Percentiles rank a stretch among this genome's conserved stretches.
Evolutionary conservation across 257 asterid species (phyloP).

Genomic region (Nicotiana sylvestris): DNA sequence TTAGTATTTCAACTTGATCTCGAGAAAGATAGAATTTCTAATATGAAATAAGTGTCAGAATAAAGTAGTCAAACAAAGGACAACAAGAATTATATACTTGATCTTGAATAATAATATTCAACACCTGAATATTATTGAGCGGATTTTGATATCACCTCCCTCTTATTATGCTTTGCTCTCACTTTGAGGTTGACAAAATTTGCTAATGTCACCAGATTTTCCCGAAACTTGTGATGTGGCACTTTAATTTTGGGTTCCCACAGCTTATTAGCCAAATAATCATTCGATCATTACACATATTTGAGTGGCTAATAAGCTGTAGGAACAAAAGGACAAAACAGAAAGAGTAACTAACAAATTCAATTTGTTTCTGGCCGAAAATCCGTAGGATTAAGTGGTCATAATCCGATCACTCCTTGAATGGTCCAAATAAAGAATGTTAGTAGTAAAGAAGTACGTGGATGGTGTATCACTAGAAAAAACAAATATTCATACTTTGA

Average conservation of each 20-base stretch:
- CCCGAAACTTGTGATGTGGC: background rate
- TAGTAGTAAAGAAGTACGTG: background rate
- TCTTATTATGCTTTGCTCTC: background rate
- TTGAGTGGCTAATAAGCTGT: background rate
- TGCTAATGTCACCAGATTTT: background rate
- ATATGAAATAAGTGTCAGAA: background rate
- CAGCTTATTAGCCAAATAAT: background rate
- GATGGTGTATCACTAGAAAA: background rate
- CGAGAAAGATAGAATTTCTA: background rate
- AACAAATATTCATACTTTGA: background rate
- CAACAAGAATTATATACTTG: background rate
- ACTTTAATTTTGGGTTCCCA: background rate
- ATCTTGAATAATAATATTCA: background rate
- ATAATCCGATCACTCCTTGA: too few relatives aligned
- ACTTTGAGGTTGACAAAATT: background rate
- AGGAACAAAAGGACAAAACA: background rate
- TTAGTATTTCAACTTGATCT: background rate
- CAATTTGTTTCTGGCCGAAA: background rate
- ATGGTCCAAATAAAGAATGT: too few relatives aligned
- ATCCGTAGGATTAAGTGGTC: background rate
- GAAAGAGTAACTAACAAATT: background rate
- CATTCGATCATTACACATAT: background rate
- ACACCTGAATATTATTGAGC: background rate
- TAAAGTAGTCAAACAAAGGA: background rate
- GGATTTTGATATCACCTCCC: background rate